Base-by-base conservation (phyloP, 257 asterid genomes). In the Asclepias syriaca region DNA sequence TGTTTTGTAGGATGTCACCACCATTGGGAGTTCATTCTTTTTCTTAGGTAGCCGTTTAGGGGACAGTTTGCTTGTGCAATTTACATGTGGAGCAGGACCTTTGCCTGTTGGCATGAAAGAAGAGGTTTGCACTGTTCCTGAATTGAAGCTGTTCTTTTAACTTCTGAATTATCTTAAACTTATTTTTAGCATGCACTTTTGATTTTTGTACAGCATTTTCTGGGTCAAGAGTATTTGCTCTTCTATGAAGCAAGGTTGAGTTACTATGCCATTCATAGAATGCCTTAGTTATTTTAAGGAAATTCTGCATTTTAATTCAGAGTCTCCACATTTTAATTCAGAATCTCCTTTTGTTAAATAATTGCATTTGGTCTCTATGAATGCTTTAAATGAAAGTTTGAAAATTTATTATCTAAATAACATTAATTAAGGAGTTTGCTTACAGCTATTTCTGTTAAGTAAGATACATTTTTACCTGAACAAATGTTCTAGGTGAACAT, bases 11-110 rank as follows among this genome's bases (percentile, higher is more conserved):
- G 97, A 85, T 79, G 84, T 91, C 69, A 87, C 97, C 55, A 90
- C 98, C 60, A 76, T 94, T 54, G 99, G 98, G 77, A 88, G 87
- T 79, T 91, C 97, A 24, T 86, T 94, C 73, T 84, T 94, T 82
- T 91, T 94, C 84, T 83, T 94, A 84, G 99, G 93, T 72, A 94
- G 99, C 86, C 97, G 97, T 63, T 79, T 94, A 82, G 99, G 99
- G 70, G 99, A 94, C 82, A 91, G 99, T 79, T 81, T 94, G 77
- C 99, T 94, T 27, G 99, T 94, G 77, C 99, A 94, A 72, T 91
- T 88, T 81, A 85, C 84, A 66, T 86, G 87, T 81, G 96, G 95
- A 73, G 88, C 78, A 61, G 98, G 90, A 79, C 56, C 80, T 66
- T 81, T 80, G 75, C 80, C 84, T 79, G 83, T 88, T 84, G 99